Conservation (phyloP, 495 filamentous ascomycete genomes). For the Usnea hakonensis region DNA sequence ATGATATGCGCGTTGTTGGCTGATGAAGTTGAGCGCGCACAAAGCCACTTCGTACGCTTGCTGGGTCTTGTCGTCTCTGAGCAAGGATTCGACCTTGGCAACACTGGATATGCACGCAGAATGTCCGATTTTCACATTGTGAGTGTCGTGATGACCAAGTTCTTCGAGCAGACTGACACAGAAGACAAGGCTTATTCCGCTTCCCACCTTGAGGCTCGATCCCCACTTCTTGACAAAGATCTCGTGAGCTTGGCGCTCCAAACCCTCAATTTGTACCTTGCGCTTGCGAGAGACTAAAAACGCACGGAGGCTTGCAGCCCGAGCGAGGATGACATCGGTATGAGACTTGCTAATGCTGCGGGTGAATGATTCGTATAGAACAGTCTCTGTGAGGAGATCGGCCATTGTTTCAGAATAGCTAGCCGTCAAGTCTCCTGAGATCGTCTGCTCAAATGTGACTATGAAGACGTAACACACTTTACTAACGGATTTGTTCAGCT, state of each 20-base stretch:
- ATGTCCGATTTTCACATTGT: constrained; percentile 34
- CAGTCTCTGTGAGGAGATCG: constrained; percentile 48
- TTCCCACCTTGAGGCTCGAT: constrained; percentile 29
- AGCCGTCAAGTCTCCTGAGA: constrained; percentile 28
- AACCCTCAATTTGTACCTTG: constrained; percentile 36
- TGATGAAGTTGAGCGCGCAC: constrained; percentile 49
- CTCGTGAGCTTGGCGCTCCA: constrained; percentile 47
- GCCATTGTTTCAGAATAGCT: constrained; percentile 50
- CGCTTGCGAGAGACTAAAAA: constrained; percentile 46
- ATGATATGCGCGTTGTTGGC: constrained; percentile 46
- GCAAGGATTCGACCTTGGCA: constrained; percentile 34
- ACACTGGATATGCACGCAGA: constrained; percentile 32
- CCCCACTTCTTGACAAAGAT: constrained; percentile 49
- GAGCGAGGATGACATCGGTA: constrained; percentile 42
- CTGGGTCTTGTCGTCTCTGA: constrained; percentile 38
- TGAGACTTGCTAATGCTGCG: constrained; percentile 33
- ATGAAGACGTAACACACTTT: constrained; percentile 50
- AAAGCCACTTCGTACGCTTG: constrained; percentile 46
- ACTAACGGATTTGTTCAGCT: constrained; percentile 31
- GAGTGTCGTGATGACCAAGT: constrained; percentile 33
- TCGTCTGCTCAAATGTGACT: constrained; percentile 49
- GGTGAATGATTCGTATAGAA: constrained; percentile 52
- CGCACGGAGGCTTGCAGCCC: constrained; percentile 43
- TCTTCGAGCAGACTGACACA: constrained; percentile 44
- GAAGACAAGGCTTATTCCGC: constrained; percentile 41